Evolutionary conservation across 257 asterid species (phyloP), one percentile per base, ranked within the genome.

Genomic region (Agastache rugosa): DNA sequence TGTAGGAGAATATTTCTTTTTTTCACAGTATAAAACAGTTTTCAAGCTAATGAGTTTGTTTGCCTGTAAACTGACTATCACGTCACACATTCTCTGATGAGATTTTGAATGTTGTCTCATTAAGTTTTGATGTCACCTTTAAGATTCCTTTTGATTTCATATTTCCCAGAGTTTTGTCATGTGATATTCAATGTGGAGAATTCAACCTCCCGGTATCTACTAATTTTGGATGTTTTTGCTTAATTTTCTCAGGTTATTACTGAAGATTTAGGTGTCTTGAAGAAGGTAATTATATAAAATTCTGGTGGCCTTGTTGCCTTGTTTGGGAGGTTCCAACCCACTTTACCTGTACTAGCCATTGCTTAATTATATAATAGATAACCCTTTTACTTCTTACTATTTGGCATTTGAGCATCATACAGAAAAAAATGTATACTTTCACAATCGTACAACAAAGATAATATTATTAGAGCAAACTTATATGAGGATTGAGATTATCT

Each of bases 221-320:
- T 65, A 48, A 62, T 45, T 48, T 20, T 35, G 74, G 51, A 7
- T 59, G 51, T 47, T 44, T n/a, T 63, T 37, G 67, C 54, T 48
- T 56, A 47, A 54, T 72, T 50, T 55, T 50, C 81, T 78, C 97
- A 94, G 99, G 97, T 90, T 71, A 73, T 94, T 60, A 85, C 81
- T 63, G 97, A 90, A 79, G 98, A 94, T 87, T 75, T 94, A 67
- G 98, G 96, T 31, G 85, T 94, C 73, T 9, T 89, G 67, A 94
- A 94, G 89, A 89, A 90, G 99, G 99, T 92, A 84, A 63, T 74
- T 29, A 31, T 44, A 31, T 47, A 16, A 20, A 35, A 45, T 25
- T 23, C 42, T 25, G 56, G 9, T 67, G 50, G 65, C n/a, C n/a
- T n/a, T n/a, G 60, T 29, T 51, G 61, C 71, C 44, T 11, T n/a